Conservation (phyloP, 2,329 filamentous ascomycete genomes). For the Hawksworthiomyces lignivorus region DNA sequence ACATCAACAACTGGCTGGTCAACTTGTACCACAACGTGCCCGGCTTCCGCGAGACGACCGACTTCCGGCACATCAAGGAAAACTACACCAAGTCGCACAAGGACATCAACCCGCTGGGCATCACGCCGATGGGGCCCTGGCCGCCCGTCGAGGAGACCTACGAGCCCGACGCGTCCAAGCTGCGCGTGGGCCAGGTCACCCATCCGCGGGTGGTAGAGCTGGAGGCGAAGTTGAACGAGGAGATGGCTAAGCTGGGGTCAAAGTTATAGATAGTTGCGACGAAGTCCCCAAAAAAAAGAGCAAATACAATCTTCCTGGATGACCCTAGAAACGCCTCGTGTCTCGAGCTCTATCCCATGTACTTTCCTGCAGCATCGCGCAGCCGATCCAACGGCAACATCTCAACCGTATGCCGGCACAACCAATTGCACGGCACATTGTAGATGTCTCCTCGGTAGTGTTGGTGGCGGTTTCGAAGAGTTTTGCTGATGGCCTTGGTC, state of each 20-base stretch:
- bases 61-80: conserved; percentile 63
- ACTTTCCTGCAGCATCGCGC: conserved; percentile 18
- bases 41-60: conserved; percentile 50
- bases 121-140: conserved; percentile 55
- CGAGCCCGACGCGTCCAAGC: conserved; percentile 38
- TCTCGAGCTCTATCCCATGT: no score
- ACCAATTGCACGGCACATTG: conserved; percentile 53
- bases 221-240: conserved; percentile 17
- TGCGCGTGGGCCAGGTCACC: conserved; percentile 38
- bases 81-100: conserved; percentile 52
- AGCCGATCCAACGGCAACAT: conserved; percentile 13
- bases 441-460: conserved; percentile 57
- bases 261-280: no score
- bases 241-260: no score
- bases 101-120: conserved; percentile 52
- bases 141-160: conserved; percentile 48
- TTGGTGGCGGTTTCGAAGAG: conserved; percentile 56
- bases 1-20: conserved; percentile 53
- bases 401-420: conserved; percentile 5
- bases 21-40: conserved; percentile 49
- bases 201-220: conserved; percentile 31
- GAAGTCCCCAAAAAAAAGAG: no score
- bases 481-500: conserved; percentile 51
- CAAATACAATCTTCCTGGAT: no score
- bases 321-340: no score